Base-by-base conservation (phyloP, 768 basidiomycete genomes). In the Boletus sp. region DNA sequence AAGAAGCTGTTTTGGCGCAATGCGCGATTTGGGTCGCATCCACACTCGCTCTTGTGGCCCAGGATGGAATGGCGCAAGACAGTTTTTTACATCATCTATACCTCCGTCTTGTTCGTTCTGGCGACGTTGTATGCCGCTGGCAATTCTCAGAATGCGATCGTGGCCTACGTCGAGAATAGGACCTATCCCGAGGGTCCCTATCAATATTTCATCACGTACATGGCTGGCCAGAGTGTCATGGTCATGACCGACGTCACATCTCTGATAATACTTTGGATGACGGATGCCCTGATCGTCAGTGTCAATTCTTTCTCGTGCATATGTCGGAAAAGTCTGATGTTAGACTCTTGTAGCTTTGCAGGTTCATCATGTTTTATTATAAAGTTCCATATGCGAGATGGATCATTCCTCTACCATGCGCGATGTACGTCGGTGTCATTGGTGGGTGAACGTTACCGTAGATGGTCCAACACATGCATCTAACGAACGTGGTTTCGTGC, bases 91-190 rank as follows among this genome's bases (percentile, higher is more conserved):
- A 52, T 73, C 47, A 5, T 4, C 9, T 74, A 70, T 49, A 66
- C 71, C 18, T 51, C 59, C 17, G 41, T 62, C 50, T 24, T 73
- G 35, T 74, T 74, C 37, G 42, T 67, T 28, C 48, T 72, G 10
- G 68, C 50, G 40, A 68, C 68, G 7, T 4, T 73, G 33, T 73
- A 65, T 42, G 62, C 63, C n/a, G 59, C 64, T 30, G 62, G 65
- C 28, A 73, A 68, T 51, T 67, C 70, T 37, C 67, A 64, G 44
- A 62, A 63, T 8, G 62, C 73, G 8, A 60, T 68, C 47, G 48
- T 74, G 7, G 63, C 61, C 55, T 73, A 65, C 49, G 60, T 73
- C 41, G 58, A 73, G 10, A 68, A 74, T 46, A 60, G 72, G 49
- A 33, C 59, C 24, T 73, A 64, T 35, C 60, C 60, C 1, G 67